phyloP scores from a whole-genome alignment of 2,329 filamentous ascomycete genomes.

The Penicillium sclerotigenum region DNA sequence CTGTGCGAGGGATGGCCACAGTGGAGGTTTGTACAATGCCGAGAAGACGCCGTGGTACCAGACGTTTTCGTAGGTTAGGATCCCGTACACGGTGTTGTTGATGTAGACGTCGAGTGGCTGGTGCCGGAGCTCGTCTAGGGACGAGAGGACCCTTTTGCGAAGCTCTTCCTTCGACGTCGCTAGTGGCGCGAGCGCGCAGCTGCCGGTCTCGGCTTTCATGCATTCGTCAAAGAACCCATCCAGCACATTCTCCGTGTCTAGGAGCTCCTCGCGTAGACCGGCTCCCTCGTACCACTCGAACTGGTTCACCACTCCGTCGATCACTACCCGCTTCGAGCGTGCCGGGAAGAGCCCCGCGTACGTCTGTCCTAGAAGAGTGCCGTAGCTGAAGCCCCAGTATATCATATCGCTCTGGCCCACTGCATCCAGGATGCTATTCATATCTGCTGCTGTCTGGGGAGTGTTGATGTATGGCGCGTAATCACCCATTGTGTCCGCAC shows the following conservation, averaged over 20 bases:
- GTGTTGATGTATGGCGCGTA: conserved; percentile 49
- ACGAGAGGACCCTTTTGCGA: neutral
- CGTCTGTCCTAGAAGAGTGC: conserved; percentile 42
- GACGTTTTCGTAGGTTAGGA: conserved; percentile 13
- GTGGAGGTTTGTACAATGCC: conserved; percentile 1
- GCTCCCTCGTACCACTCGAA: conserved; percentile 27
- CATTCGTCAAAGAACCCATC: conserved; percentile 13
- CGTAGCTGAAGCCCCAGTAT: conserved; percentile 45
- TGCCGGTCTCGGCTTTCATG: neutral
- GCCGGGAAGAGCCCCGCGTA: conserved; percentile 42
- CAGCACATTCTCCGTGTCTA: conserved; percentile 19
- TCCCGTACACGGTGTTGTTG: conserved; percentile 17
- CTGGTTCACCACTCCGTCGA: conserved; percentile 24
- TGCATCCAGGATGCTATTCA: conserved; percentile 50
- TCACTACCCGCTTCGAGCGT: conserved; percentile 20
- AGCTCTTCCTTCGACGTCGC: conserved; percentile 4
- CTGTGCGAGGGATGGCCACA: conserved; percentile 1
- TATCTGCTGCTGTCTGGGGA: conserved; percentile 51
- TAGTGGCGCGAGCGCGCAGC: neutral
- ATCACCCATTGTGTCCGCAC: conserved; percentile 47
- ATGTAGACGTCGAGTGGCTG: conserved; percentile 23
- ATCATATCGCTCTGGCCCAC: conserved; percentile 40
- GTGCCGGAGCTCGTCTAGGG: conserved; percentile 2
- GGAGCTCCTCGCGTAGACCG: conserved; percentile 8
- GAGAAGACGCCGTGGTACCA: conserved; percentile 23